These are phyloP conservation scores for Orychophragmus violaceus DNA, from an alignment of 345 rosid species.

Conservation along the genomic window DNA sequence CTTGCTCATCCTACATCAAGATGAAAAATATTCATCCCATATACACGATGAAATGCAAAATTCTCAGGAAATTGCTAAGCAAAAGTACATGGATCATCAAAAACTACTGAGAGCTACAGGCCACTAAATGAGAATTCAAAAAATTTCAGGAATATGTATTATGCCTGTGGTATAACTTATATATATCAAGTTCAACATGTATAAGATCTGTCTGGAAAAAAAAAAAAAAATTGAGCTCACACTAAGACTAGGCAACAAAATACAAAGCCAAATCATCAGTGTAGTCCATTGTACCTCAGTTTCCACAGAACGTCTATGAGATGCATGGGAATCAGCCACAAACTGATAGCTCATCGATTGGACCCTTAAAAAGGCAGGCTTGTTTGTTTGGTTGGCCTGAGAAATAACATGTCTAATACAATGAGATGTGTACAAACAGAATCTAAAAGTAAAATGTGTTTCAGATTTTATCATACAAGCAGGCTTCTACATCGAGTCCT, in stretches of 20 bases:
- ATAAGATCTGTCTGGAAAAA: conserved; percentile 1
- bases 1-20: conserved; percentile 22
- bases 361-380: conserved; percentile 16
- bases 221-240: not conserved
- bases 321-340: conserved; percentile 20
- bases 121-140: not conserved
- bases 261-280: not conserved
- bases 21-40: not conserved
- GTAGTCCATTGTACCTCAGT: conserved; percentile 17
- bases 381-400: conserved; percentile 19
- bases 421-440: not conserved
- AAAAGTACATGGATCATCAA: not conserved
- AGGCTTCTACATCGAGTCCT: not conserved
- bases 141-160: not conserved
- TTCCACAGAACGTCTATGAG: conserved; percentile 3
- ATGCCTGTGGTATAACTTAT: not conserved
- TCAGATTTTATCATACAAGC: not conserved
- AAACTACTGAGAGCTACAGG: not conserved
- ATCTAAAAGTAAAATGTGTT: not conserved
- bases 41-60: not conserved
- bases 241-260: not conserved
- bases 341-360: conserved; percentile 25
- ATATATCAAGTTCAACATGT: not conserved
- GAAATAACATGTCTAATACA: not conserved
- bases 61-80: not conserved